Base-by-base conservation (phyloP, 2,329 filamentous ascomycete genomes). In the Colletotrichum sp. region DNA sequence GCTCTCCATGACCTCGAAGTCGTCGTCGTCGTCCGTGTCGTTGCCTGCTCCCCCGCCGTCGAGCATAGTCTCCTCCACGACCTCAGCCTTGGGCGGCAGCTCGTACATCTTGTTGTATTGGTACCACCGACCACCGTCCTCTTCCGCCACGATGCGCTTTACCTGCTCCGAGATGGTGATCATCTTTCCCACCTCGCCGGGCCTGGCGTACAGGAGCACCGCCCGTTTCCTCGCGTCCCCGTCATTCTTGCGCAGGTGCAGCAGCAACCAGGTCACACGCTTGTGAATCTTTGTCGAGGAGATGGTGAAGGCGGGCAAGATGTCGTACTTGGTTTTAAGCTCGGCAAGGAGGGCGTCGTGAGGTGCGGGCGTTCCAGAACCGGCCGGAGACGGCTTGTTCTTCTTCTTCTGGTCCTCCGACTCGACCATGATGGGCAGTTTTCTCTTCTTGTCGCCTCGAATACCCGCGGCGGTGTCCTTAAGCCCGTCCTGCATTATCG, bases 131-230 rank as follows among this genome's bases (percentile, higher is more conserved):
- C 70, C 87, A 7, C 44, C 62, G 15, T 57, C 66, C 55, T 86
- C 83, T 67, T 88, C 86, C 36, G 80, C 84, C 69, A 94, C 83
- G 63, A 91, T 85, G 30, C 77, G 76, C 82, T 94, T 93, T 72
- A 88, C 89, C 49, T 94, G 92, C 83, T 95, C 94, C 60, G 89
- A 88, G 62, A 95, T 89, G 6, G 90, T 93, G 79, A 95, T 90
- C 80, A 95, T 86, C 83, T 95, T 96, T 83, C 88, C 88, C 3
- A 90, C 88, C 5, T 91, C 89, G 12, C 82, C 76, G 1, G 88
- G 85, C 24, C 88, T 88, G 36, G 90, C 89, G 79, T 91, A 87
- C 21, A 92, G 82, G 52, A 92, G 81, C n/a, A 86, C 86, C 16
- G 87, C 80, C 12, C 83, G 82, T 0, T 81, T 82, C 49, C 63